Conservation (phyloP, 768 basidiomycete genomes). For the Mycena pura region DNA sequence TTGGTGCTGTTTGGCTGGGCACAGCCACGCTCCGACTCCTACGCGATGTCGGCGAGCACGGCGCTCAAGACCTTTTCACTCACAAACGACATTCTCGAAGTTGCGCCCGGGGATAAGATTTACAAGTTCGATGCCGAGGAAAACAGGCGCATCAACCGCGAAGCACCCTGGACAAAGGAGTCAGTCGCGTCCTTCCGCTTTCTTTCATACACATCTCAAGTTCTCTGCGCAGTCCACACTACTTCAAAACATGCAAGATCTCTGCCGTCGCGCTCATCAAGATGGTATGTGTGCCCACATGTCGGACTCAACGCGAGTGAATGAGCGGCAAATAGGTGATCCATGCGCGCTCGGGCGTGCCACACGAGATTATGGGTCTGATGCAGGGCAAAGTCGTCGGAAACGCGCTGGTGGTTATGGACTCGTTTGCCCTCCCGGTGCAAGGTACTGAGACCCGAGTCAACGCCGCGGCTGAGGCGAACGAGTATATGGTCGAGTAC, state of each 20-base stretch:
- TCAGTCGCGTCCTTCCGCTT: slow-evolving; percentile 43
- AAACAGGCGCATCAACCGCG: slow-evolving; percentile 69
- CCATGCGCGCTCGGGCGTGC: slow-evolving; percentile 95
- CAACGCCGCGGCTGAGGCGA: slow-evolving; percentile 93
- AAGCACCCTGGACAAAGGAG: slow-evolving; percentile 89
- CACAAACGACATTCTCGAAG: slow-evolving; percentile 70
- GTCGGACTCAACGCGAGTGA: neutral
- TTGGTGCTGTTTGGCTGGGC: too few species aligned
- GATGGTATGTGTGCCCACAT: slow-evolving; percentile 62
- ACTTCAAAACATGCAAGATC: slow-evolving; percentile 92
- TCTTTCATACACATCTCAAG: neutral
- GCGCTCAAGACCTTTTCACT: slow-evolving; percentile 79
- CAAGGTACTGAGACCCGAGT: slow-evolving; percentile 99
- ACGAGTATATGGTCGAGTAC: slow-evolving; percentile 98
- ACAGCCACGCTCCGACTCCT: too few species aligned
- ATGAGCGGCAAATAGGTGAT: slow-evolving; percentile 74
- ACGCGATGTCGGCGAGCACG: slow-evolving; percentile 50
- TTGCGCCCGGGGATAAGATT: slow-evolving; percentile 81
- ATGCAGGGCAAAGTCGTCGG: slow-evolving; percentile 97
- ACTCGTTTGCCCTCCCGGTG: slow-evolving; percentile 96
- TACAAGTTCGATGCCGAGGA: slow-evolving; percentile 75
- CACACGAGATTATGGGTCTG: slow-evolving; percentile 98
- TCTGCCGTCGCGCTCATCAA: slow-evolving; percentile 95
- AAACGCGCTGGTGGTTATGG: slow-evolving; percentile 84
- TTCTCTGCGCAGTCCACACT: slow-evolving; percentile 62